Evolutionary conservation across 129 eudicot species (phyloP).

Genomic region (Heracleum sosnowskyi): DNA sequence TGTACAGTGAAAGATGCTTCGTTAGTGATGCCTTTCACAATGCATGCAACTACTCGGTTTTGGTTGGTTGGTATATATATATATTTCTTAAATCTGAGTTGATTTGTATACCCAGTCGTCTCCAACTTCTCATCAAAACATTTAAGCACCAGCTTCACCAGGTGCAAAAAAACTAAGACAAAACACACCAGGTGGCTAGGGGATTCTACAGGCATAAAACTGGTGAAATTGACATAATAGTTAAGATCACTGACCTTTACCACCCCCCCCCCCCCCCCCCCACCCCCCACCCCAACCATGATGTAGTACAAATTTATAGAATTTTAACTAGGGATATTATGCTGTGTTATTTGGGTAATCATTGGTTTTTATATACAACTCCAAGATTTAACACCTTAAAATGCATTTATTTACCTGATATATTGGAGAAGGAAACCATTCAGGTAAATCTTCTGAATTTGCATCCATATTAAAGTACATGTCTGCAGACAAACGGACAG

Average conservation of each 20-base stretch:
- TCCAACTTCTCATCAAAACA: too few species aligned
- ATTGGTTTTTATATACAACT: background rate
- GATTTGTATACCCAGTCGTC: too few species aligned
- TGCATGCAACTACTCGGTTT: background rate
- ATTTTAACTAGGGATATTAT: too few species aligned
- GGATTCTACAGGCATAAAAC: background rate
- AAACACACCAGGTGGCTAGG: background rate
- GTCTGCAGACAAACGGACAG: slow-evolving; percentile 46
- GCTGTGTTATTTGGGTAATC: too few species aligned
- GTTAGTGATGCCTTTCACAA: background rate
- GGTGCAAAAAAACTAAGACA: too few species aligned
- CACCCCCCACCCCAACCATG: too few species aligned
- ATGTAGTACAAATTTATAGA: too few species aligned
- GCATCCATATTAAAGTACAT: slow-evolving; percentile 65
- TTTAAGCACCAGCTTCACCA: too few species aligned
- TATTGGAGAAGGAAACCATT: slow-evolving; percentile 80
- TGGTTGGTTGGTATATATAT: too few species aligned
- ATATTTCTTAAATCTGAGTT: too few species aligned
- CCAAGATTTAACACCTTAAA: background rate
- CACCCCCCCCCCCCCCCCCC: too few species aligned
- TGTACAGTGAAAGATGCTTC: background rate
- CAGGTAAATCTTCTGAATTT: slow-evolving; percentile 36
- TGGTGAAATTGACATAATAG: background rate
- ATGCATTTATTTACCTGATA: slow-evolving; percentile 38
- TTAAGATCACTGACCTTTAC: too few species aligned